Conservation (phyloP, 1,139 yeast species). For the Pichia sp. region DNA sequence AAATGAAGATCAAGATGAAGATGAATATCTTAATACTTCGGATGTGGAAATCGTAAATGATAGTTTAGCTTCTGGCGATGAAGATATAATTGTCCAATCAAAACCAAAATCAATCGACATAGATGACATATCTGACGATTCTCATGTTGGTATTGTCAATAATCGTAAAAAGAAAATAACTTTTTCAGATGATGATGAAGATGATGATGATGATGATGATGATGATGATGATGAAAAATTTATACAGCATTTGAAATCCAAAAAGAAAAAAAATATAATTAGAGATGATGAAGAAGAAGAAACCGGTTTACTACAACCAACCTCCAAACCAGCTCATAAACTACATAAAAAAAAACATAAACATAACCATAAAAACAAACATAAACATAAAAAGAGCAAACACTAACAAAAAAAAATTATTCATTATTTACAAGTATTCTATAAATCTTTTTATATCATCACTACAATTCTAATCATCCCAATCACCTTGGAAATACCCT, state of each 20-base stretch:
- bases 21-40: constrained; percentile 2
- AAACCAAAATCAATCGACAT: neutral
- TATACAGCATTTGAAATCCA: neutral
- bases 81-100: constrained; percentile 3
- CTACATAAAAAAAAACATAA: neutral
- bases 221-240: constrained; percentile 3
- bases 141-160: constrained; percentile 2
- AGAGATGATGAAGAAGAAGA: constrained; percentile 6
- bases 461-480: neutral
- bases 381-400: constrained; percentile 3
- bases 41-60: constrained; percentile 3
- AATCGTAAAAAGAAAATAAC: neutral
- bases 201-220: constrained; percentile 1
- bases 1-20: neutral
- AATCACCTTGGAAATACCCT: constrained; percentile 7
- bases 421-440: constrained; percentile 4
- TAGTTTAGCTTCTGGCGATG: constrained; percentile 12
- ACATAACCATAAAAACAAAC: constrained; percentile 2
- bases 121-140: neutral
- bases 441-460: neutral
- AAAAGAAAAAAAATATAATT: neutral
- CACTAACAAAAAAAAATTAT: neutral
- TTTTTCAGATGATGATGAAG: neutral
- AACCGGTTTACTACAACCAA: too few relatives aligned
- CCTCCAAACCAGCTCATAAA: neutral